Percentiles rank a stretch among this genome's conserved stretches.
These are phyloP conservation scores for Pythium dissimile DNA, from an alignment of 352 stramenopile genomes.

Conservation along the genomic window DNA sequence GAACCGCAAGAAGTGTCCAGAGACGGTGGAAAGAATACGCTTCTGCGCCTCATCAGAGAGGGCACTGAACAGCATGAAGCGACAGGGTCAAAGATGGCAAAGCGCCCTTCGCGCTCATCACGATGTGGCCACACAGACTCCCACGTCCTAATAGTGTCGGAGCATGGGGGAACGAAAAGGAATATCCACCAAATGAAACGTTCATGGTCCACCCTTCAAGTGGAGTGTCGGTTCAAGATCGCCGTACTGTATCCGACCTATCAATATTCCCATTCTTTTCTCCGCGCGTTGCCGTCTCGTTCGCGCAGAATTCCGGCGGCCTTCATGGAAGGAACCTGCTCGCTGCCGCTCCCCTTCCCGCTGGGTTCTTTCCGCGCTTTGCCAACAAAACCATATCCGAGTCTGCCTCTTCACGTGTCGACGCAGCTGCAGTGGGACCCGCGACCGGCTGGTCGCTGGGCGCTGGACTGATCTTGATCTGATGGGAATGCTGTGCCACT, in stretches of 20 bases:
- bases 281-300: not conserved
- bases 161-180: too few species aligned
- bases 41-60: too few species aligned
- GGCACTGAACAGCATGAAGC: too few species aligned
- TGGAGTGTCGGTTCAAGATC: slow-evolving; percentile 8
- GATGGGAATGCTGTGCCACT: not conserved
- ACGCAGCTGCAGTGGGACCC: not conserved
- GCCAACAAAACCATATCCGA: slow-evolving; percentile 10
- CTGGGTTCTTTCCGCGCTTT: slow-evolving; percentile 11
- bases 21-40: too few species aligned
- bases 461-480: slow-evolving; percentile 4
- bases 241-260: slow-evolving; percentile 7
- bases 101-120: not conserved
- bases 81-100: not conserved
- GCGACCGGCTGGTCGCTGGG: too few species aligned
- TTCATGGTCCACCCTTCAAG: slow-evolving; percentile 1
- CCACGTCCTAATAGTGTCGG: too few species aligned
- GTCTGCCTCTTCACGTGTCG: not conserved
- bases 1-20: not conserved
- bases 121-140: too few species aligned
- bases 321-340: slow-evolving; percentile 10
- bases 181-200: not conserved
- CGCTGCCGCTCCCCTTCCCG: not conserved
- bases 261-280: not conserved
- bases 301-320: slow-evolving; percentile 1